Base-by-base conservation (phyloP, 1,284 basidiomycete species). In the Puccinia triticina region DNA sequence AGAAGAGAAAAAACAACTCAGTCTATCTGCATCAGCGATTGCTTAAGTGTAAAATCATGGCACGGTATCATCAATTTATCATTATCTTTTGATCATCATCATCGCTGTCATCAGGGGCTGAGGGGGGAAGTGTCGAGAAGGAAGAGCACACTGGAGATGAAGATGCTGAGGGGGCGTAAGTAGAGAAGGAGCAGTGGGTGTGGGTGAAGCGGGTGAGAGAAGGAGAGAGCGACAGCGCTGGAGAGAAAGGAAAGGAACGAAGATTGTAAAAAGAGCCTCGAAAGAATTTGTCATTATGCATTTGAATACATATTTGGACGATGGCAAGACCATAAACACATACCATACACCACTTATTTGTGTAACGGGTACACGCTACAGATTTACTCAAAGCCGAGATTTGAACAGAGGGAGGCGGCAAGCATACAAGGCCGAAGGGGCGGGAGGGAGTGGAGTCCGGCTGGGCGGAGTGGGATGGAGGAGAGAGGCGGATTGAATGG, bases 281-380 rank as follows among this genome's bases (percentile, higher is more conserved):
- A 57, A 57, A 21, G 18, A 48, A 69, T 69, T 69, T 26, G 66
- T 69, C 29, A 69, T 69, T 69, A 69, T 69, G 43, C 66, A 48
- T 69, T 69, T 69, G 43, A 48, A 26, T n/a, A n/a, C n/a, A n/a
- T 69, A 69, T 69, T 69, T 69, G 66, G 43, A 48, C 43, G 23
- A n/a, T 40, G 32, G 12, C 8, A 18, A 5, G 34, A 61, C 12
- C 32, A 32, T 34, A 34, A 34, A 61, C 59, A 61, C 29, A 61
- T 61, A 34, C 10, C 12, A 34, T 61, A 61, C 29, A 61, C 7
- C 10, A 57, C 55, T 57, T 26, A 29, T 57, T 57, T 57, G 57
- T 29, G 57, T 59, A 69, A 69, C 8, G 3, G 12, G 66, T 43
- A 71, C 67, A 71, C 23, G 26, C 59, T 34, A 61, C 59, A 61